Evolutionary conservation across 1,139 yeast genomes (phyloP).

Genomic region (Maudiozyma humilis): DNA sequence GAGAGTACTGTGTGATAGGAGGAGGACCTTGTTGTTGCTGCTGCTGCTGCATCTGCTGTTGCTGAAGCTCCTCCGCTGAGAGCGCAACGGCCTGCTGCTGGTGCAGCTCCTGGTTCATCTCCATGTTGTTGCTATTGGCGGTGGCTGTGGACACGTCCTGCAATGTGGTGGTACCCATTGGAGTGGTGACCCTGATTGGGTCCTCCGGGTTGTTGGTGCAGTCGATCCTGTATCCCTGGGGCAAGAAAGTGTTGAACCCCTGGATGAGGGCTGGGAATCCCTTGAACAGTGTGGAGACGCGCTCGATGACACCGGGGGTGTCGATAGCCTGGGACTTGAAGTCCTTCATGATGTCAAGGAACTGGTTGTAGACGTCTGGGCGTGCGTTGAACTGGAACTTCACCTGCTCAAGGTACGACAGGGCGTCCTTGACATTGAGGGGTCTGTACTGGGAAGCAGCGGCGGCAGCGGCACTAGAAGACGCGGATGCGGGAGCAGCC

Average conservation of each 20-base stretch:
- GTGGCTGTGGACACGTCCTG: slow-evolving; percentile 11
- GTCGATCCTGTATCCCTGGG: slow-evolving; percentile 92
- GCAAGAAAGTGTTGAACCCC: slow-evolving; percentile 94
- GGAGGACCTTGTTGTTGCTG: slow-evolving; percentile 5
- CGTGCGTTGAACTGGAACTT: slow-evolving; percentile 85
- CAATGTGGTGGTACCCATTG: slow-evolving; percentile 66
- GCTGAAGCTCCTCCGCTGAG: slow-evolving; percentile 3
- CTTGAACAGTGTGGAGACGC: slow-evolving; percentile 81
- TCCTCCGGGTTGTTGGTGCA: slow-evolving; percentile 86
- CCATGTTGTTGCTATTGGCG: not conserved
- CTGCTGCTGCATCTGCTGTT: slow-evolving; percentile 1
- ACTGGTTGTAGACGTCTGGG: slow-evolving; percentile 93
- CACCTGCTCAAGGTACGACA: slow-evolving; percentile 90
- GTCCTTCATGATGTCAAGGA: slow-evolving; percentile 95
- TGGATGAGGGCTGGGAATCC: slow-evolving; percentile 92
- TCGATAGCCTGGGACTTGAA: slow-evolving; percentile 93
- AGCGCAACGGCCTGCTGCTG: no score
- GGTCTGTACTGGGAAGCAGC: slow-evolving; percentile 54
- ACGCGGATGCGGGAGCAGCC: not conserved
- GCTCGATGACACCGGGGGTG: slow-evolving; percentile 95
- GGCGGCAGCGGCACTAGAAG: slow-evolving; percentile 2
- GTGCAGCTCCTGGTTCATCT: not conserved
- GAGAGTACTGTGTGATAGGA: slow-evolving; percentile 14
- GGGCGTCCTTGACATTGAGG: slow-evolving; percentile 89
- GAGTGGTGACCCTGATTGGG: slow-evolving; percentile 92